These are phyloP conservation scores for Reutealis trisperma DNA, from an alignment of 345 rosid genomes.

Conservation along the genomic window DNA sequence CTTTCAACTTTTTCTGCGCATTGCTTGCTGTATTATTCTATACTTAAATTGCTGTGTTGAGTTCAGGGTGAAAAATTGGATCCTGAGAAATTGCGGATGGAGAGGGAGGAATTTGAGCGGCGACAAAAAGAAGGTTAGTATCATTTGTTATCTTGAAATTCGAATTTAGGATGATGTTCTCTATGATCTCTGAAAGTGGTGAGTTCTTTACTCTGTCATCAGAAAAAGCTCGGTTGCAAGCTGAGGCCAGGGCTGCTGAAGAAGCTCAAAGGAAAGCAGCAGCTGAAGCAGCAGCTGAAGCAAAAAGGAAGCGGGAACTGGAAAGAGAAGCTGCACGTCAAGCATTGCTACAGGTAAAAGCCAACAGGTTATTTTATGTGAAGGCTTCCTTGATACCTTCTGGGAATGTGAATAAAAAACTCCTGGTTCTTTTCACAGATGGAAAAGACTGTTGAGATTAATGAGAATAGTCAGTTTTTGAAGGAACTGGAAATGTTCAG, in stretches of 20 bases:
- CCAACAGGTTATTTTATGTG: background rate
- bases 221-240: constrained; percentile 82
- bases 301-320: constrained; percentile 67
- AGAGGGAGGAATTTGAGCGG: constrained; percentile 82
- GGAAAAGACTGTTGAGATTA: constrained; percentile 92
- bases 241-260: constrained; percentile 86
- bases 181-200: constrained; percentile 1
- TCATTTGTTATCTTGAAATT: constrained; percentile 1
- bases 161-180: background rate
- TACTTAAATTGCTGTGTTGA: constrained; percentile 21
- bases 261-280: constrained; percentile 69
- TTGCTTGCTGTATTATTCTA: background rate
- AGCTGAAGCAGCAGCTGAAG: constrained; percentile 80
- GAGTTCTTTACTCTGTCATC: constrained; percentile 19
- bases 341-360: constrained; percentile 66
- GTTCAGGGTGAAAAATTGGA: constrained; percentile 70
- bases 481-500: constrained; percentile 85
- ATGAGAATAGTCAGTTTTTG: constrained; percentile 73
- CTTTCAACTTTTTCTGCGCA: background rate
- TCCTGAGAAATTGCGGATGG: constrained; percentile 72
- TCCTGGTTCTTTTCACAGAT: constrained; percentile 49
- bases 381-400: no score
- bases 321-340: constrained; percentile 95
- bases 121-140: constrained; percentile 68
- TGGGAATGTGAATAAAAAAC: background rate